phyloP scores from a whole-genome alignment of 345 rosid species.

The Pugionium cornutum region DNA sequence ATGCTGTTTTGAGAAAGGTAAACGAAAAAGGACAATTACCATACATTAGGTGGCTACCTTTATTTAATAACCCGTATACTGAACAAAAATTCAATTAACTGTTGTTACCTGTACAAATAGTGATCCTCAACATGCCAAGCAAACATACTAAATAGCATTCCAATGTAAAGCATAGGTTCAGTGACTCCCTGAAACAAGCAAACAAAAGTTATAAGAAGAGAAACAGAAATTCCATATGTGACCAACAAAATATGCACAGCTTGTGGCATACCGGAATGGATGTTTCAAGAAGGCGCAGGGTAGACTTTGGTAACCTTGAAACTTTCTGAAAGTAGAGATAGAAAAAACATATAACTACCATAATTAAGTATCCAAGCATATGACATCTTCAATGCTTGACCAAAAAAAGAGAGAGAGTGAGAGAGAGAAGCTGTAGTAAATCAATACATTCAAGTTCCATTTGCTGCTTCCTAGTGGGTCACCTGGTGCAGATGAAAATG shows the following conservation, averaged over 20 bases:
- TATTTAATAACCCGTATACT: background rate
- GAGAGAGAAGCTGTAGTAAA: slow-evolving; percentile 33
- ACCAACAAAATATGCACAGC: slow-evolving; percentile 6
- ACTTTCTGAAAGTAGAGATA: slow-evolving; percentile 60
- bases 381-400: background rate
- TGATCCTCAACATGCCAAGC: slow-evolving; percentile 99
- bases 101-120: slow-evolving; percentile 83
- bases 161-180: slow-evolving; percentile 99
- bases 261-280: slow-evolving; percentile 69
- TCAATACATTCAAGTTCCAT: slow-evolving; percentile 93
- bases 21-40: slow-evolving; percentile 7
- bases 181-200: slow-evolving; percentile 87
- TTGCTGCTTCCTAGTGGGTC: slow-evolving; percentile 98
- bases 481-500: slow-evolving; percentile 85
- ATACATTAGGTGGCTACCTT: background rate
- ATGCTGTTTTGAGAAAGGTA: slow-evolving; percentile 55
- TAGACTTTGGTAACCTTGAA: slow-evolving; percentile 80
- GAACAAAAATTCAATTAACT: slow-evolving; percentile 15
- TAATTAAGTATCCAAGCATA: slow-evolving; percentile 6
- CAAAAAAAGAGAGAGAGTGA: background rate
- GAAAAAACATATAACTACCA: slow-evolving; percentile 21
- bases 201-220: slow-evolving; percentile 8
- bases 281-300: slow-evolving; percentile 83
- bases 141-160: slow-evolving; percentile 98
- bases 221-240: background rate